Base-by-base conservation (phyloP, 331 rosid genomes). In the Acacia pycnantha region DNA sequence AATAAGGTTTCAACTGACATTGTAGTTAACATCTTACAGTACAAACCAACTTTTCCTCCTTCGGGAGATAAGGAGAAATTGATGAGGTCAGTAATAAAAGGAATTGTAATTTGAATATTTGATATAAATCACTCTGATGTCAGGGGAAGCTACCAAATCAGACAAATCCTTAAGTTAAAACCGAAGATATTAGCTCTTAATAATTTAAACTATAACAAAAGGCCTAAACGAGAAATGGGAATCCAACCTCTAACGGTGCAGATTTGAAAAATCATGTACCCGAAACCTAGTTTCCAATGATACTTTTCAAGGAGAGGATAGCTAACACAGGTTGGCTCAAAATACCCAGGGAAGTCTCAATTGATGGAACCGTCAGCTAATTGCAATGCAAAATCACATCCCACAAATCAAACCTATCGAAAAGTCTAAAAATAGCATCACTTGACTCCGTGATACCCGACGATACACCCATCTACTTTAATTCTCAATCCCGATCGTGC, bases 371-470 rank as follows among this genome's bases (percentile, higher is more conserved):
- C 37, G 73, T 58, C 53, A 58, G 41, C 27, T 43, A 77, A 29
- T n/a, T 29, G 67, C 40, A 50, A n/a, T 31, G 37, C 31, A 31
- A 79, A 71, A 70, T 44, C 26, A 43, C 35, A n/a, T 3, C 61
- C 47, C 29, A 68, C 33, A 73, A 24, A 61, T 61, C 51, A 84
- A 84, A 65, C 44, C 47, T 44, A 69, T 68, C 68, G 33, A 81
- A 54, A 6, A 62, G 48, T 46, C 76, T 8, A 31, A 71, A 70
- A 19, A 11, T 14, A 84, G 9, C 43, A 64, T 27, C 80, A 74
- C 29, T 74, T 66, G 66, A 46, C 81, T 66, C 65, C 22, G 76
- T 24, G 31, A 59, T 3, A 62, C 33, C 48, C 47, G 8, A 53
- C 31, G 33, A 22, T 6, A 43, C 74, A 44, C 64, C 40, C 66